These are phyloP conservation scores for Colletotrichum costaricense DNA, from an alignment of 2,329 filamentous ascomycete species.

Conservation along the genomic window DNA sequence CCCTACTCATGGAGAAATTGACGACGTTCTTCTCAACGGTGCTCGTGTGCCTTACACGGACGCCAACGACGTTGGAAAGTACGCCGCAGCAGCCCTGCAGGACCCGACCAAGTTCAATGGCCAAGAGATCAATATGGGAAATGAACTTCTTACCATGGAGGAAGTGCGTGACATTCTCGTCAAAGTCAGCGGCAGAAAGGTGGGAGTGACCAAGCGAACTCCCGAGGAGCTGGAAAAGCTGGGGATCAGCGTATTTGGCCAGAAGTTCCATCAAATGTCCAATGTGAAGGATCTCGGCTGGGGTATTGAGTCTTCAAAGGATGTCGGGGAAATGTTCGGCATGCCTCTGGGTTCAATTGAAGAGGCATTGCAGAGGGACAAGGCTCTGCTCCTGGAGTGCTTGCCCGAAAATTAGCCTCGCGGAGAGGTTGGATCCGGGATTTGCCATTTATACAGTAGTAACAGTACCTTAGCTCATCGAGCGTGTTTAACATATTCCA, in stretches of 20 bases:
- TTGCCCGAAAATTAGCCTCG: slow-evolving; percentile 13
- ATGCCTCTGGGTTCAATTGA: slow-evolving; percentile 44
- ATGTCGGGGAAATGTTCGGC: slow-evolving; percentile 41
- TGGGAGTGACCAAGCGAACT: slow-evolving; percentile 38
- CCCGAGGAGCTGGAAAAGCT: slow-evolving; percentile 39
- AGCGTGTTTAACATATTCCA: too few relatives aligned
- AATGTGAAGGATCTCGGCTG: slow-evolving; percentile 41
- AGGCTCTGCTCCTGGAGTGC: slow-evolving; percentile 32
- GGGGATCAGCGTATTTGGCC: slow-evolving; percentile 35
- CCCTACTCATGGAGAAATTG: slow-evolving; percentile 42
- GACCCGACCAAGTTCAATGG: slow-evolving; percentile 44
- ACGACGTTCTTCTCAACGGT: slow-evolving; percentile 38
- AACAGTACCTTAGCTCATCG: too few relatives aligned
- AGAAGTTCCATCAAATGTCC: slow-evolving; percentile 41
- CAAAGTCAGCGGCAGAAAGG: slow-evolving; percentile 44
- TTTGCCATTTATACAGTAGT: too few relatives aligned
- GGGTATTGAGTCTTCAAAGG: slow-evolving; percentile 26
- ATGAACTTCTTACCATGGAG: slow-evolving; percentile 44
- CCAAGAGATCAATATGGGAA: slow-evolving; percentile 45
- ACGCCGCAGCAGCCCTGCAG: slow-evolving; percentile 45
- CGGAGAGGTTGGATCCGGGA: too few relatives aligned
- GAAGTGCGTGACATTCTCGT: slow-evolving; percentile 43
- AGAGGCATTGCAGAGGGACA: slow-evolving; percentile 40
- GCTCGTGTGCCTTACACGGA: slow-evolving; percentile 44
- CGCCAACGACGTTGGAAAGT: slow-evolving; percentile 45